phyloP scores from a whole-genome alignment of 2,329 filamentous ascomycete genomes.

The Uncinocarpus reesii region DNA sequence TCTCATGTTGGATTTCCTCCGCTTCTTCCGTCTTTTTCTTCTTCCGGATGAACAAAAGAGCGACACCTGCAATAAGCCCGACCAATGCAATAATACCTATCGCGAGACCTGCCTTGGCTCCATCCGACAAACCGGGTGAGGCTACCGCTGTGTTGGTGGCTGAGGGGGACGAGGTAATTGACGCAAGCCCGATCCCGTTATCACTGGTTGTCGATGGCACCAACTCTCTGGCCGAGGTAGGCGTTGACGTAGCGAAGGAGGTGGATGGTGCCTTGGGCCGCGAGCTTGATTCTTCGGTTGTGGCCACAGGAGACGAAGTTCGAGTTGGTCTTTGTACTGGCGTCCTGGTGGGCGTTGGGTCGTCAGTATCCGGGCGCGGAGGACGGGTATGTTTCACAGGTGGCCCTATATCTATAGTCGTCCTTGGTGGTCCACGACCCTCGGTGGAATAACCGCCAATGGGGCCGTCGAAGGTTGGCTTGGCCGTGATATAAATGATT shows the following conservation, averaged over 20 bases:
- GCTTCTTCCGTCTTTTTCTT: conserved; percentile 50
- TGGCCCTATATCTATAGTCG: conserved; percentile 20
- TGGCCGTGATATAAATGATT: conserved; percentile 42
- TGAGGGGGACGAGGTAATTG: conserved; percentile 18
- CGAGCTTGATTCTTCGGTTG: conserved; percentile 5
- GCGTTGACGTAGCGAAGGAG: background rate
- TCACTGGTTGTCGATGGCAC: background rate
- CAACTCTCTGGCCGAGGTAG: background rate
- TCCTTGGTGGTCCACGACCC: conserved; percentile 15
- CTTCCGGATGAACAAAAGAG: conserved; percentile 65
- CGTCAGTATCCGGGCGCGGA: conserved; percentile 11
- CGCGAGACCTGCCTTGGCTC: conserved; percentile 67
- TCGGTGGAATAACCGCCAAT: conserved; percentile 41
- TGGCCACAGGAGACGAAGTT: conserved; percentile 1
- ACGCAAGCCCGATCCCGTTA: conserved; percentile 12
- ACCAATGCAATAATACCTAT: conserved; percentile 68
- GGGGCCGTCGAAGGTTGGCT: conserved; percentile 43
- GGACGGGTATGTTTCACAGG: conserved; percentile 21
- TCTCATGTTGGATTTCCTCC: conserved; percentile 52
- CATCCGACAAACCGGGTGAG: conserved; percentile 31
- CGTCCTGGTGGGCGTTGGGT: conserved; percentile 17
- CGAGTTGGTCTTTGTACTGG: conserved; percentile 10
- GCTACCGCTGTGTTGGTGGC: conserved; percentile 20
- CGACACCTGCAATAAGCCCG: conserved; percentile 53
- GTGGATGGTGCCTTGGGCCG: background rate